Base-by-base conservation (phyloP, 2,329 filamentous ascomycete genomes). In the Trematosphaeria pertusa region DNA sequence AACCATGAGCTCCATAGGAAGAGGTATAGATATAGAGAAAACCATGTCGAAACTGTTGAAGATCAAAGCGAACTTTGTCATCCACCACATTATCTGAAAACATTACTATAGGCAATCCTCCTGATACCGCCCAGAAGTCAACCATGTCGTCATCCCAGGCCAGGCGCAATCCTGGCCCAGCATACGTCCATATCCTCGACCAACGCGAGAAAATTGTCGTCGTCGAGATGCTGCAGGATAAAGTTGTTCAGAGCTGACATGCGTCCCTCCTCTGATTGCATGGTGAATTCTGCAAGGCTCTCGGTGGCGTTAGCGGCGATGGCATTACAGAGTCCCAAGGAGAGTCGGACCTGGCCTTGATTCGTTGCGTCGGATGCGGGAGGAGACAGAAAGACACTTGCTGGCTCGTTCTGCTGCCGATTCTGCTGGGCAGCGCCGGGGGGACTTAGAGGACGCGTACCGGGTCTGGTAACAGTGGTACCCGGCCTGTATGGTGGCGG, bases 121-220 rank as follows among this genome's bases (percentile, higher is more conserved):
- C n/a, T n/a, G n/a, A n/a, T n/a, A n/a, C n/a, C n/a, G n/a, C n/a
- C n/a, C n/a, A n/a, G n/a, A n/a, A n/a, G n/a, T n/a, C n/a, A n/a
- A n/a, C n/a, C n/a, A n/a, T n/a, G n/a, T n/a, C n/a, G n/a, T 48
- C 28, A 47, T 46, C 32, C 34, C 10, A 47, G 22, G n/a, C 58
- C 58, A 2, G 67, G 50, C 3, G 50, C 58, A 28, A 62, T 47
- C 15, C 60, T 54, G 5, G 56, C 69, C 80, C 80, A 83, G 50
- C 76, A 74, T 10, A 67, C 67, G 39, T 76, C 75, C 35, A 79
- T 71, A 59, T 82, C 79, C 48, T 78, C 70, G 39, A 78, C 77
- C n/a, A 83, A 62, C 14, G 71, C 74, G 5, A 78, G 44, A 48
- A 84, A 83, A 15, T 75, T 69, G 3, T 76, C 69, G 49, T 79